Conservation (phyloP, 2,329 filamentous ascomycete genomes). For the Myotisia sp. region DNA sequence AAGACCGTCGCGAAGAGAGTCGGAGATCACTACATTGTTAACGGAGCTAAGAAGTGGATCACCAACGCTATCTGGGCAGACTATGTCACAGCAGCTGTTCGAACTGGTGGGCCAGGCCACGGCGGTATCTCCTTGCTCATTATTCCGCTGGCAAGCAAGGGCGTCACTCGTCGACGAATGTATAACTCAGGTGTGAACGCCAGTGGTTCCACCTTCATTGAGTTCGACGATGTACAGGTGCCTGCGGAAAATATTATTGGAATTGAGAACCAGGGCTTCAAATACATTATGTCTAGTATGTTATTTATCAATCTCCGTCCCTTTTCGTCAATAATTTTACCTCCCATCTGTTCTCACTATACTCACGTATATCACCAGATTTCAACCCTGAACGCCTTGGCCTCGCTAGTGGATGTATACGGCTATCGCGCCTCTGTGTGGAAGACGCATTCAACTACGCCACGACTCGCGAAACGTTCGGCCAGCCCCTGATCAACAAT, state of each 20-base stretch:
- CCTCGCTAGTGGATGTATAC: slow-evolving; percentile 49
- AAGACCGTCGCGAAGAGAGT: slow-evolving; percentile 43
- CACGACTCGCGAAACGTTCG: slow-evolving; percentile 50
- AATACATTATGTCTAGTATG: slow-evolving; percentile 53
- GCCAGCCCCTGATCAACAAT: slow-evolving; percentile 42
- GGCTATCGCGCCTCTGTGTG: slow-evolving; percentile 48
- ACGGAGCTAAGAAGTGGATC: slow-evolving; percentile 56
- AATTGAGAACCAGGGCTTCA: slow-evolving; percentile 54
- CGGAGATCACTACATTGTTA: slow-evolving; percentile 45
- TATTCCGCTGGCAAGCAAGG: slow-evolving; percentile 37
- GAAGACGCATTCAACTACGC: slow-evolving; percentile 48
- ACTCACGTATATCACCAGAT: slow-evolving; percentile 31
- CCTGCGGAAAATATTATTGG: slow-evolving; percentile 56
- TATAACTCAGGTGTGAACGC: slow-evolving; percentile 53
- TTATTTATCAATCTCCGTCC: slow-evolving; percentile 9
- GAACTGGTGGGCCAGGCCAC: slow-evolving; percentile 42
- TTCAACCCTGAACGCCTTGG: slow-evolving; percentile 63
- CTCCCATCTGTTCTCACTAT: slow-evolving; percentile 33
- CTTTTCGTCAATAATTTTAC: background rate
- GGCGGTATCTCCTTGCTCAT: slow-evolving; percentile 44
- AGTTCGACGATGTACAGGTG: slow-evolving; percentile 58
- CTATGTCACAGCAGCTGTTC: slow-evolving; percentile 48
- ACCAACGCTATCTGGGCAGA: slow-evolving; percentile 48
- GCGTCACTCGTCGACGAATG: slow-evolving; percentile 42
- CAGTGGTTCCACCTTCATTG: slow-evolving; percentile 50